These are phyloP conservation scores for Ceratocystis lukuohia DNA, from an alignment of 2,329 filamentous ascomycete species.

Conservation along the genomic window DNA sequence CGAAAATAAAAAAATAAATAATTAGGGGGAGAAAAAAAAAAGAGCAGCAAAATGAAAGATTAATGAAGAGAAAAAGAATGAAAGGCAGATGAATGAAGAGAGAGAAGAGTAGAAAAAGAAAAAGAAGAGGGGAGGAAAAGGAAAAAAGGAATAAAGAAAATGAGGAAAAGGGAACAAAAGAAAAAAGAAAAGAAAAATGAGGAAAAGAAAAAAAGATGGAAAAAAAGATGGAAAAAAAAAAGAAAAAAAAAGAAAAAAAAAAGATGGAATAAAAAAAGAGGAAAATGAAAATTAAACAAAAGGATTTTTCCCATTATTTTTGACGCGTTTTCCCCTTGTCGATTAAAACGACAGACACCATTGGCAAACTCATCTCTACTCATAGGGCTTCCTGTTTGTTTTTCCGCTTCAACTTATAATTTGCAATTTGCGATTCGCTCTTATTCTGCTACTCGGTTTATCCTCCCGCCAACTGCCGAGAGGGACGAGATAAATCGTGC, in stretches of 20 bases:
- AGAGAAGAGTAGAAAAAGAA: neutral
- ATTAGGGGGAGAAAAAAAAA: slow-evolving; percentile 9
- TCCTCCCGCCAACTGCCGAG: no score
- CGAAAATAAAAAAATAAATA: neutral
- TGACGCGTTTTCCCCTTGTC: neutral
- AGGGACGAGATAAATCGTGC: no score
- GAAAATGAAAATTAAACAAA: neutral
- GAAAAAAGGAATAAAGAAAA: slow-evolving; percentile 6
- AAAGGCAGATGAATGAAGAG: slow-evolving; percentile 4
- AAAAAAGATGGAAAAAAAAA: neutral
- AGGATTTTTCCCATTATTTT: neutral
- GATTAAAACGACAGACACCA: no score
- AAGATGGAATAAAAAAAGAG: neutral
- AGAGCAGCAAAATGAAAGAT: neutral
- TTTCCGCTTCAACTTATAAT: neutral
- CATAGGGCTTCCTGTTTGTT: neutral
- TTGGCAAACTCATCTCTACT: no score
- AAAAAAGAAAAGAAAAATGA: slow-evolving; percentile 1
- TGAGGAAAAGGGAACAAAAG: neutral
- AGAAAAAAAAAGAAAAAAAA: neutral
- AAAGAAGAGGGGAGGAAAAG: slow-evolving; percentile 10
- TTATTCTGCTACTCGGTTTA: neutral
- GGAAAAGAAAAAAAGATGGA: neutral
- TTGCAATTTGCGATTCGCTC: neutral
- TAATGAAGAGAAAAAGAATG: slow-evolving; percentile 13